These are phyloP conservation scores for Zymoseptoria tritici DNA, from an alignment of 2,329 filamentous ascomycete species.

Conservation along the genomic window DNA sequence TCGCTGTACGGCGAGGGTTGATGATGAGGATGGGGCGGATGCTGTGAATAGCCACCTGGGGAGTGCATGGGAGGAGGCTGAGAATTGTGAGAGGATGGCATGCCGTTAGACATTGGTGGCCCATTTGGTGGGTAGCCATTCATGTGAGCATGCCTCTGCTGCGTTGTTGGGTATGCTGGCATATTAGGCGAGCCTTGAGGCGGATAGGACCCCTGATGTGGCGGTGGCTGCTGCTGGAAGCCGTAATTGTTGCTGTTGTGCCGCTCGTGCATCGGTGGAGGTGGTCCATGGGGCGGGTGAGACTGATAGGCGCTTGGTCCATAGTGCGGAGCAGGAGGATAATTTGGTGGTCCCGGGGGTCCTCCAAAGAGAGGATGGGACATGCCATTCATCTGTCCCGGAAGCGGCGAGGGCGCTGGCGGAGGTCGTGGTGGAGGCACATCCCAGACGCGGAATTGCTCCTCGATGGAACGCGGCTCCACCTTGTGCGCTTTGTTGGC, in stretches of 20 bases:
- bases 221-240: constrained; percentile 12
- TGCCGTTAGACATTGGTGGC: constrained; percentile 27
- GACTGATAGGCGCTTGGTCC: constrained; percentile 20
- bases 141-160: constrained; percentile 1
- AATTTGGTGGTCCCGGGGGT: background rate
- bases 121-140: constrained; percentile 21
- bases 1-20: constrained; percentile 13
- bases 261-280: constrained; percentile 18
- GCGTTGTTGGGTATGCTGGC: background rate
- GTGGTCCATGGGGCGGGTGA: constrained; percentile 6
- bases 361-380: background rate
- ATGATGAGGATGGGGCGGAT: constrained; percentile 11
- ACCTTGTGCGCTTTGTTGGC: constrained; percentile 1
- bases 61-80: constrained; percentile 22
- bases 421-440: constrained; percentile 15
- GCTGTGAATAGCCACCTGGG: constrained; percentile 10
- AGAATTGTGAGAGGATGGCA: constrained; percentile 31
- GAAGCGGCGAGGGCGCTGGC: constrained; percentile 7
- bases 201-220: constrained; percentile 8
- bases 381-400: constrained; percentile 9
- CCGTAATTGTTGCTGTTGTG: constrained; percentile 17
- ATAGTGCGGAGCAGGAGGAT: constrained; percentile 12
- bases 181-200: constrained; percentile 5
- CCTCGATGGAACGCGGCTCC: constrained; percentile 15
- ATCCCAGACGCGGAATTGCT: constrained; percentile 24